Conservation (phyloP, 441 rosid genomes). For the Pelargonium citronellum region DNA sequence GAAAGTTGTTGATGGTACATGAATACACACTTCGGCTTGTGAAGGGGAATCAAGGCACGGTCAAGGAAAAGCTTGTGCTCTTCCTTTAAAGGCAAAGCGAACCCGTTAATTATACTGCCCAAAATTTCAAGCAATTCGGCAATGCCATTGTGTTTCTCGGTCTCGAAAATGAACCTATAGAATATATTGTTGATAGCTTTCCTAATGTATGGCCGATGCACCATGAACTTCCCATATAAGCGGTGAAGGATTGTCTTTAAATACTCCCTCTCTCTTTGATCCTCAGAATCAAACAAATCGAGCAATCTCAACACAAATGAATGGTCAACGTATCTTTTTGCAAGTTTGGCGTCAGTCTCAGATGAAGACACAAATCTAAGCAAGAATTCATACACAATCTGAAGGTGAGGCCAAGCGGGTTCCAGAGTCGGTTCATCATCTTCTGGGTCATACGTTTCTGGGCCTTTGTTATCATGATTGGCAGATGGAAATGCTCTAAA, state of each 20-base stretch:
- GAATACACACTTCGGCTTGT: slow-evolving; percentile 67
- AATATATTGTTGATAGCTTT: slow-evolving; percentile 73
- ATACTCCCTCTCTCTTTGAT: slow-evolving; percentile 81
- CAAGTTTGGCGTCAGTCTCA: slow-evolving; percentile 76
- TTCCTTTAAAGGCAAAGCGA: slow-evolving; percentile 84
- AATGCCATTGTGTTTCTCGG: slow-evolving; percentile 16
- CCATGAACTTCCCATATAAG: slow-evolving; percentile 17
- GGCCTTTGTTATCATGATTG: slow-evolving; percentile 40
- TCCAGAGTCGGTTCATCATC: slow-evolving; percentile 70
- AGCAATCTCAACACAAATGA: slow-evolving; percentile 69
- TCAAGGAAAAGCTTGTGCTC: slow-evolving; percentile 79
- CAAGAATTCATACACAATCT: slow-evolving; percentile 35
- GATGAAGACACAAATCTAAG: slow-evolving; percentile 74
- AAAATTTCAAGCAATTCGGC: slow-evolving; percentile 17
- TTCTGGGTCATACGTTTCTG: slow-evolving; percentile 56
- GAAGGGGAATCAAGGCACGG: slow-evolving; percentile 76
- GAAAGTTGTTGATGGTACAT: slow-evolving; percentile 80
- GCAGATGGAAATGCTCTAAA: slow-evolving; percentile 56
- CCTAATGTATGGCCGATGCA: slow-evolving; percentile 53
- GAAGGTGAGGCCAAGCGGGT: slow-evolving; percentile 19
- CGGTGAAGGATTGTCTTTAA: slow-evolving; percentile 58
- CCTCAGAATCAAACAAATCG: slow-evolving; percentile 80
- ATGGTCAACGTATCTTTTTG: slow-evolving; percentile 72
- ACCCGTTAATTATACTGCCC: slow-evolving; percentile 22
- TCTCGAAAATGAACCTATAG: slow-evolving; percentile 51